Evolutionary conservation across 2,329 filamentous ascomycete species (phyloP).

Genomic region (Aspergillus pseudotamarii): DNA sequence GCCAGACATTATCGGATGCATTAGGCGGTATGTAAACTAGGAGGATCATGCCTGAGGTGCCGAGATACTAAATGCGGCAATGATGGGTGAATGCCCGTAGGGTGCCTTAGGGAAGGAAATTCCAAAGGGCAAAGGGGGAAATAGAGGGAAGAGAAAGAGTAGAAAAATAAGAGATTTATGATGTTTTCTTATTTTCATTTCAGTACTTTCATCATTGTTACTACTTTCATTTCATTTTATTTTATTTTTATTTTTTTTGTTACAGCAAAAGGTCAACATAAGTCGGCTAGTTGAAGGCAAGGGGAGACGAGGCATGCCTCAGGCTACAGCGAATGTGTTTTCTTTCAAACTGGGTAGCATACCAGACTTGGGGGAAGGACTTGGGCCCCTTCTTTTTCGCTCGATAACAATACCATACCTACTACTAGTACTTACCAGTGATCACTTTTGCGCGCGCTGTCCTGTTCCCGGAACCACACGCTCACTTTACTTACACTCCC

Average conservation of each 20-base stretch:
- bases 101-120: not conserved
- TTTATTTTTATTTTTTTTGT: not conserved
- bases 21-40: conserved; percentile 15
- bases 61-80: conserved; percentile 4
- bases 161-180: not conserved
- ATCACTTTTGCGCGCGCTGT: not conserved
- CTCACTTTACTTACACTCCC: conserved; percentile 8
- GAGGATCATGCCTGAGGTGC: conserved; percentile 20
- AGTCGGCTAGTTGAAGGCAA: not conserved
- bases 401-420: not conserved
- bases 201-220: too few species aligned
- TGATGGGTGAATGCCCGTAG: not conserved
- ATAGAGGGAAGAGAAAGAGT: not conserved
- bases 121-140: not conserved
- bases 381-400: not conserved
- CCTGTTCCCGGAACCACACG: conserved; percentile 1
- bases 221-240: not conserved
- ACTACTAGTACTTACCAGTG: not conserved
- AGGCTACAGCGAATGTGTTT: not conserved
- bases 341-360: not conserved
- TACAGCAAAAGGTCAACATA: not conserved
- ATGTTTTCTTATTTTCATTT: too few species aligned
- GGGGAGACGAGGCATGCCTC: not conserved
- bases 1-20: conserved; percentile 19
- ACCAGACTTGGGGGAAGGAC: not conserved